Evolutionary conservation across 768 basidiomycete genomes (phyloP), one percentile per base, ranked within the genome.

Genomic region (Gelatoporia subvermispora): DNA sequence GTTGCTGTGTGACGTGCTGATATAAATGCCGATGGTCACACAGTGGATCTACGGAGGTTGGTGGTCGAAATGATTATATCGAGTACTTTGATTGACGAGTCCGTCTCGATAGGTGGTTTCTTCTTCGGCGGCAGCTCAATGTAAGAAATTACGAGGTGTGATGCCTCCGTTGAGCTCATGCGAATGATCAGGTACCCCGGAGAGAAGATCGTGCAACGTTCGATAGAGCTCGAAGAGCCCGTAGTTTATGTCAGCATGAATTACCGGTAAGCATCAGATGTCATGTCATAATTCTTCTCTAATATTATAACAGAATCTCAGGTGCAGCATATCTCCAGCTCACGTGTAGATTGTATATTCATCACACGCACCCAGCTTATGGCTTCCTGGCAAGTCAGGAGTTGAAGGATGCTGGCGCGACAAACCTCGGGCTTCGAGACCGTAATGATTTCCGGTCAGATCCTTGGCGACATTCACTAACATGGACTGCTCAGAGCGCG

Each of bases 201-300:
- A 7, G 61, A 55, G 0, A 50, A 52, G 8, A 69, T 78, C 31
- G 76, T 81, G 7, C 49, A 63, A 15, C 67, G 73, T 17, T 80
- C 78, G 0, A 64, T 76, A 10, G 60, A 61, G 0, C 54, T 79
- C 8, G 66, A 64, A 2, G 57, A 65, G 41, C 77, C 78, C 0
- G 67, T 77, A 5, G 60, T 81, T 22, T 79, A 72, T 51, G 78
- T 81, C 10, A 75, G 73, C 55, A 72, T 78, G 65, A 81, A 81
- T 57, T 81, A 82, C 45, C 65, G 69, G 69, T 68, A 13, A 49
- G 62, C 45, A 22, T 18, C 28, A 16, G 17, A 13, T 20, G 2
- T 10, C 36, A 36, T 20, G 15, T 2, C 2, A 23, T 25, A 41
- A 37, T 15, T 15, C 20, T 15, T 13, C 45, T 21, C 39, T 35